Evolutionary conservation across 257 asterid species (phyloP).

Genomic region (Solanum habrochaites): DNA sequence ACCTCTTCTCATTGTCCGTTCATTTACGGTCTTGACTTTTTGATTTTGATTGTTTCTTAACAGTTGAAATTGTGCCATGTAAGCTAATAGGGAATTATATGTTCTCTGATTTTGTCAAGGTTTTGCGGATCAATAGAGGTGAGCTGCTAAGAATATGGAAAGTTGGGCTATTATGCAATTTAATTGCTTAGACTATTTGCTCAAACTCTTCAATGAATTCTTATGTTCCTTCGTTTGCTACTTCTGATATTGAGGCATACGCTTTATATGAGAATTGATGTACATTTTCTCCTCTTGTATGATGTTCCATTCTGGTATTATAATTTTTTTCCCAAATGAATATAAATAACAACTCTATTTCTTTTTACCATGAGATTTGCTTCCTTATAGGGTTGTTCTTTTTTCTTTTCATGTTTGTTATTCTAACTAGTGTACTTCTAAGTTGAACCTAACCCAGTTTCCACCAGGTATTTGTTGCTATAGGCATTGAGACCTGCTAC

Average conservation of each 20-base stretch:
- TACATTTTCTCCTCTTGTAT: background rate
- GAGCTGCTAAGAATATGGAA: background rate
- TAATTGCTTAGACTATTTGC: background rate
- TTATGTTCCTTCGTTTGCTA: background rate
- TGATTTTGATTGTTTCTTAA: background rate
- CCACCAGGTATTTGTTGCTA: slow-evolving; percentile 39
- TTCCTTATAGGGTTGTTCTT: background rate
- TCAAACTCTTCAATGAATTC: background rate
- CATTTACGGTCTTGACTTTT: background rate
- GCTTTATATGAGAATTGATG: background rate
- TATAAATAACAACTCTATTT: background rate
- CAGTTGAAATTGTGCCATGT: background rate
- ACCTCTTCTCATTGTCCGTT: background rate
- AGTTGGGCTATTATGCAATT: background rate
- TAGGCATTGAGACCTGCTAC: slow-evolving; percentile 35
- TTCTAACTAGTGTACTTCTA: background rate
- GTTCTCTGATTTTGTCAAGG: background rate
- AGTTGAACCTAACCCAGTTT: background rate
- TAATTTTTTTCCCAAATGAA: background rate
- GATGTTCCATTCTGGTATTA: background rate
- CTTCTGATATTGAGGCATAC: background rate
- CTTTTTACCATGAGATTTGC: background rate
- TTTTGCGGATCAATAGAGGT: background rate
- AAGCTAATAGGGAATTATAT: background rate
- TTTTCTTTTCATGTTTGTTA: background rate